Conservation (phyloP, 441 rosid genomes). For the Eruca vesicaria region DNA sequence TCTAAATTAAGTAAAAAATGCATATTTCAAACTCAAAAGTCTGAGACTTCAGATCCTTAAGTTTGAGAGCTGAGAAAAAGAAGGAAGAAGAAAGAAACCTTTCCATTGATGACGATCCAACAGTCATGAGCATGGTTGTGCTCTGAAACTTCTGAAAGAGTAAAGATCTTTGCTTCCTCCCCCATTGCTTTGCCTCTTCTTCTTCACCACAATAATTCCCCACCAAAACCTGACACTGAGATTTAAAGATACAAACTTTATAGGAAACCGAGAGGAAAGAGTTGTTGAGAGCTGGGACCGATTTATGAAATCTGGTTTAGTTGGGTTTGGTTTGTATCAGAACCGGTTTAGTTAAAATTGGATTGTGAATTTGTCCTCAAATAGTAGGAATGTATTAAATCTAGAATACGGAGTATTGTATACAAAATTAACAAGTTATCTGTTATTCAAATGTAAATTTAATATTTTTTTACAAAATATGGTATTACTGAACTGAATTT, state of each 20-base stretch:
- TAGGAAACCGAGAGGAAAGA: constrained; percentile 7
- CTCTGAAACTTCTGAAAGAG: constrained; percentile 63
- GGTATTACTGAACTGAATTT: too few species aligned
- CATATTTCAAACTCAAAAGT: neutral
- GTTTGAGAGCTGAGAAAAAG: neutral
- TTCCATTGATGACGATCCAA: constrained; percentile 70
- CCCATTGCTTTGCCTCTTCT: constrained; percentile 40
- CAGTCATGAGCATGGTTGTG: constrained; percentile 63
- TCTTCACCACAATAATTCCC: neutral
- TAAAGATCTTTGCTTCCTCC: constrained; percentile 51
- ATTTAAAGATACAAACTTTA: constrained; percentile 30
- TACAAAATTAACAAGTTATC: too few species aligned
- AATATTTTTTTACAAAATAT: too few species aligned
- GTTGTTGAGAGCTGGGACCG: constrained; percentile 24
- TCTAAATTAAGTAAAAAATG: neutral
- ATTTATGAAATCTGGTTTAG: constrained; percentile 6
- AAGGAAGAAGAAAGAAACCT: constrained; percentile 42
- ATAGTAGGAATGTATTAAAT: too few species aligned
- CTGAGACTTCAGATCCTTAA: neutral
- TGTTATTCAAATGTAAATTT: too few species aligned
- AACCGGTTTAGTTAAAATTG: constrained; percentile 10
- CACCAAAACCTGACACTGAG: constrained; percentile 33
- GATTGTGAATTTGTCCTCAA: neutral
- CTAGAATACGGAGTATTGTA: too few species aligned
- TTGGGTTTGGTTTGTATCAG: neutral